Conservation (phyloP, 768 basidiomycete species). For the Trametes meyenii region DNA sequence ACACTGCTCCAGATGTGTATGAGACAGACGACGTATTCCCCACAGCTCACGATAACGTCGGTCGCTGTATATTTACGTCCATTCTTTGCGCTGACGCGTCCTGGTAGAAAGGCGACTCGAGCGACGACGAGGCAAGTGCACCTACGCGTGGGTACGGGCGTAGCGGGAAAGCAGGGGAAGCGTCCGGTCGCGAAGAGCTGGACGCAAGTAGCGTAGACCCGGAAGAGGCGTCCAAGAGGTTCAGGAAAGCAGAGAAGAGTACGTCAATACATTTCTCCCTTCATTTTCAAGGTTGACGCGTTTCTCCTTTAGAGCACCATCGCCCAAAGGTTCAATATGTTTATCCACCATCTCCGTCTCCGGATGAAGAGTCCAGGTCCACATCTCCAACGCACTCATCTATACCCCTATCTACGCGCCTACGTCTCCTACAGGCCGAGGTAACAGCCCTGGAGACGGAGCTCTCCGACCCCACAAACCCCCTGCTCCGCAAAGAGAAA, state of each 20-base stretch:
- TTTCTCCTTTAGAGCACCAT: conserved; percentile 44
- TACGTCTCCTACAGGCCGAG: conserved; percentile 75
- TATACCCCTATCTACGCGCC: conserved; percentile 35
- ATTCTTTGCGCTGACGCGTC: neutral
- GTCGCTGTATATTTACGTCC: conserved; percentile 25
- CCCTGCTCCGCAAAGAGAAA: conserved; percentile 59
- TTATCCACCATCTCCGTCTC: conserved; percentile 69
- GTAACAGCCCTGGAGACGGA: conserved; percentile 79
- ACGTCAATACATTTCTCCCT: conserved; percentile 2
- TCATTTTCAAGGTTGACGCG: neutral
- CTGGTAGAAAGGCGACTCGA: conserved; percentile 60
- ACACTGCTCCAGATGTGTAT: conserved; percentile 89
- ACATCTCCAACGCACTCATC: conserved; percentile 46
- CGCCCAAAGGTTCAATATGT: conserved; percentile 57
- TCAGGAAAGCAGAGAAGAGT: conserved; percentile 69
- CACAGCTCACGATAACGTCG: conserved; percentile 52
- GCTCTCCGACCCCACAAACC: conserved; percentile 80
- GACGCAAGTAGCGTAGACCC: conserved; percentile 62
- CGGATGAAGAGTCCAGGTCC: conserved; percentile 46
- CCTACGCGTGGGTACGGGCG: conserved; percentile 43
- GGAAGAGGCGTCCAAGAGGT: conserved; percentile 70
- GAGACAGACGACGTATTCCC: conserved; percentile 84
- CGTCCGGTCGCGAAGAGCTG: conserved; percentile 61
- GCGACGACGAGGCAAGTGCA: conserved; percentile 61
- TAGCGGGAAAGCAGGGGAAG: conserved; percentile 41